A percentile compares a stretch with the other conserved stretches of the same genome.
Conservation (phyloP, 2,329 filamentous ascomycete genomes). For the Pochonia chlamydosporia region DNA sequence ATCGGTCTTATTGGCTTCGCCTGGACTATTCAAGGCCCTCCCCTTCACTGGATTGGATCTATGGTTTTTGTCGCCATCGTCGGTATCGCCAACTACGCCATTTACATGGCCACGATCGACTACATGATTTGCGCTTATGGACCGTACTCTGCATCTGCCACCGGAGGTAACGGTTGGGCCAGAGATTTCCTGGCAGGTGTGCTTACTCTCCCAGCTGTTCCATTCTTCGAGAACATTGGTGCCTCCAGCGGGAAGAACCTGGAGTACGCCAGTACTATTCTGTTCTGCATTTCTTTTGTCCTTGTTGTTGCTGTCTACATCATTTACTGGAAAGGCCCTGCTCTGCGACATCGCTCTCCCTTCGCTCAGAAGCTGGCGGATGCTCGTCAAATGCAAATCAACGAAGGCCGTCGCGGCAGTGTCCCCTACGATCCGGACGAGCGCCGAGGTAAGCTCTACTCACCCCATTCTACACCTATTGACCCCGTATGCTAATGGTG, state of each 20-base stretch:
- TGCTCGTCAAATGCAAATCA: constrained; percentile 24
- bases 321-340: constrained; percentile 60
- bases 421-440: constrained; percentile 16
- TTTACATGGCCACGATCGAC: constrained; percentile 73
- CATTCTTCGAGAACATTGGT: constrained; percentile 56
- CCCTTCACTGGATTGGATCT: constrained; percentile 62
- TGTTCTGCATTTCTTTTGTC: constrained; percentile 55
- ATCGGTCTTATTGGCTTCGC: constrained; percentile 67
- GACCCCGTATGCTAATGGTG: not conserved
- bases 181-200: constrained; percentile 70
- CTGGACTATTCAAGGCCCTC: constrained; percentile 59
- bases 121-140: constrained; percentile 75
- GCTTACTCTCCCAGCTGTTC: constrained; percentile 61
- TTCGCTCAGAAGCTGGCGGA: constrained; percentile 59
- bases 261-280: constrained; percentile 57
- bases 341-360: constrained; percentile 52
- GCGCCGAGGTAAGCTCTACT: constrained; percentile 21
- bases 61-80: constrained; percentile 61
- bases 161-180: constrained; percentile 69
- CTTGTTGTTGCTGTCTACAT: constrained; percentile 59
- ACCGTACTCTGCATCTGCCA: constrained; percentile 66
- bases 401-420: constrained; percentile 24
- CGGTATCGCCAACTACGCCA: constrained; percentile 67
- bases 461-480: no score
- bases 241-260: constrained; percentile 41